These are phyloP conservation scores for Leccinum fibrillosum DNA, from an alignment of 768 basidiomycete species.

Conservation along the genomic window DNA sequence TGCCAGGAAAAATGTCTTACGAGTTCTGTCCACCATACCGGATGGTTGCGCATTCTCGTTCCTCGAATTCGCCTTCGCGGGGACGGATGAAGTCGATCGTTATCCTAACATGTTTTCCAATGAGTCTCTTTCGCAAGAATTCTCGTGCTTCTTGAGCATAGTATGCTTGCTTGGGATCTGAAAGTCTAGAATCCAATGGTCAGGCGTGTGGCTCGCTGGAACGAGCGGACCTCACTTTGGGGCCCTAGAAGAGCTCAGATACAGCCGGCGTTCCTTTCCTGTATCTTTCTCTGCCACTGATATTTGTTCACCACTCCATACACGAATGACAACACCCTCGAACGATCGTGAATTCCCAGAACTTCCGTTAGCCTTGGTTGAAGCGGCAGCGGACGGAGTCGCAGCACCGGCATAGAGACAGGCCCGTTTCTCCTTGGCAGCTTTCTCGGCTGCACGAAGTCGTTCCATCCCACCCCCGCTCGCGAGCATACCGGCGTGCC, in stretches of 20 bases:
- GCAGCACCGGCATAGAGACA: conserved; percentile 65
- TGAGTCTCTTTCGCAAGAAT: conserved; percentile 86
- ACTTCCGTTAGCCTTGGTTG: conserved; percentile 47
- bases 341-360: conserved; percentile 51
- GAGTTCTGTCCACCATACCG: conserved; percentile 77
- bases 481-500: conserved; percentile 96
- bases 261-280: conserved; percentile 75
- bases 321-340: conserved; percentile 77
- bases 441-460: conserved; percentile 78
- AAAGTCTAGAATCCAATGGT: conserved; percentile 46
- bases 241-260: conserved; percentile 85
- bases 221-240: conserved; percentile 57
- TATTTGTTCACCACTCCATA: conserved; percentile 93
- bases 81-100: conserved; percentile 88
- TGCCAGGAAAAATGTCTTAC: conserved; percentile 41
- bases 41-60: conserved; percentile 88
- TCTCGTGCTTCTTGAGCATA: conserved; percentile 93
- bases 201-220: neutral
- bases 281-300: conserved; percentile 72
- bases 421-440: conserved; percentile 70
- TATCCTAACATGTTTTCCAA: conserved; percentile 85
- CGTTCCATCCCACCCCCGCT: conserved; percentile 82
- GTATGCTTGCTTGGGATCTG: conserved; percentile 81
- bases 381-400: conserved; percentile 27
- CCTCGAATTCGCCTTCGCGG: conserved; percentile 89